Conservation (phyloP, 768 basidiomycete genomes). For the Macrolepiota dolichaula region DNA sequence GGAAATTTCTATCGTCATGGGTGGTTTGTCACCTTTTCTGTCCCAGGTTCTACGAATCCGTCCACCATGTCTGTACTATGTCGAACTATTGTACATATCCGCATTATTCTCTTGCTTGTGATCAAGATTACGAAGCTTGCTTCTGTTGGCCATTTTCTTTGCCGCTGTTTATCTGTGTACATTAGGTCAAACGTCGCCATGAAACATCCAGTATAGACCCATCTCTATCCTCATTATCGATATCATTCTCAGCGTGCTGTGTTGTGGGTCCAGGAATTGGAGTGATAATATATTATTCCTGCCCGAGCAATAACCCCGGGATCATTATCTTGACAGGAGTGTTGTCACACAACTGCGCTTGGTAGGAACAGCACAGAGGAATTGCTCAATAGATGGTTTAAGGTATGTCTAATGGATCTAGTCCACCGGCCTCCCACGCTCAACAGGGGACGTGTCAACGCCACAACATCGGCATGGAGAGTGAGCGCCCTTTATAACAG, state of each 20-base stretch:
- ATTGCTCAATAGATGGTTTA: not conserved
- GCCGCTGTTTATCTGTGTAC: not conserved
- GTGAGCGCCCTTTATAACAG: not conserved
- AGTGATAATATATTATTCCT: too few species aligned
- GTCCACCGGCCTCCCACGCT: not conserved
- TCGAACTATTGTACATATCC: conserved; percentile 5
- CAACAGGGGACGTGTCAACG: not conserved
- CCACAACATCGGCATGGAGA: not conserved
- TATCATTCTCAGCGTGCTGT: not conserved
- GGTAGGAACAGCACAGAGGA: too few species aligned
- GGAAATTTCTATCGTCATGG: not conserved
- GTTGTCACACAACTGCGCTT: too few species aligned
- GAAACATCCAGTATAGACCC: not conserved
- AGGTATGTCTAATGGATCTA: not conserved
- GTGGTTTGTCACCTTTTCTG: not conserved
- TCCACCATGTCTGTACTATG: not conserved
- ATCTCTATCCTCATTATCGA: not conserved
- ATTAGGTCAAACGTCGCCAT: not conserved
- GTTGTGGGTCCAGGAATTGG: not conserved
- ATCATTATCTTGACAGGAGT: too few species aligned
- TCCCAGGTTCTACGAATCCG: not conserved
- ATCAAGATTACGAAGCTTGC: not conserved
- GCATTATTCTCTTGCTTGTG: conserved; percentile 2
- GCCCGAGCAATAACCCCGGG: too few species aligned
- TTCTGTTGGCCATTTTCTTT: not conserved